These are phyloP conservation scores for Starmera amethionina DNA, from an alignment of 805 yeast species.

Conservation along the genomic window DNA sequence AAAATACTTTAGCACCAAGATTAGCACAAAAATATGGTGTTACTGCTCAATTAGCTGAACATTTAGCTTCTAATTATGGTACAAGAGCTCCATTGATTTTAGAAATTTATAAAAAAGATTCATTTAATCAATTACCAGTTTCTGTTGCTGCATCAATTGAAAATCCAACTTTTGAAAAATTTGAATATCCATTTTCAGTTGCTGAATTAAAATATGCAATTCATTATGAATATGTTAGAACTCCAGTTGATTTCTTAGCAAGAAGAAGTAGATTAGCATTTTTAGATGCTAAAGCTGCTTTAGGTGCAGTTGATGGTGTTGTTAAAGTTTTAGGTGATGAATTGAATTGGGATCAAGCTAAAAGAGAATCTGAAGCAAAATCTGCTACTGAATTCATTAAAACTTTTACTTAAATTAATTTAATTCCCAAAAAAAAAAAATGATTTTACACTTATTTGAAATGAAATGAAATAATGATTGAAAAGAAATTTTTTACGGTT, in stretches of 20 bases:
- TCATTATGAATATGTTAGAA: constrained; percentile 75
- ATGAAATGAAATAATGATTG: background rate
- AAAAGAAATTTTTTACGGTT: background rate
- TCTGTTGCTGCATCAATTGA: constrained; percentile 38
- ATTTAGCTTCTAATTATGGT: constrained; percentile 82
- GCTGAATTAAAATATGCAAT: constrained; percentile 84
- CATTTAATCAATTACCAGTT: constrained; percentile 52
- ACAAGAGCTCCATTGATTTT: constrained; percentile 76
- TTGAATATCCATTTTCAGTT: constrained; percentile 78
- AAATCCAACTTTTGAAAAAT: constrained; percentile 34
- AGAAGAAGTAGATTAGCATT: constrained; percentile 92
- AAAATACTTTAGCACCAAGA: constrained; percentile 62
- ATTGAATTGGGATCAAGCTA: constrained; percentile 58
- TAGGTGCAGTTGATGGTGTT: constrained; percentile 72
- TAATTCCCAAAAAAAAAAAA: background rate
- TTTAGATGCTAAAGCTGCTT: constrained; percentile 78
- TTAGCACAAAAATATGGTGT: constrained; percentile 70
- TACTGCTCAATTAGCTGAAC: constrained; percentile 67
- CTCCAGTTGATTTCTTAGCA: constrained; percentile 83
- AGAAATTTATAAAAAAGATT: constrained; percentile 39
- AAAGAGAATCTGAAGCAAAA: constrained; percentile 42
- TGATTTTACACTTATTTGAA: background rate
- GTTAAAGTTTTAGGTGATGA: constrained; percentile 78
- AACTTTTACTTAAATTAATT: constrained; percentile 21
- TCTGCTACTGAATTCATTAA: constrained; percentile 51